A percentile compares a stretch with the other conserved stretches of the same genome.
Evolutionary conservation across 2,329 filamentous ascomycete genomes (phyloP).

Genomic region (Pyrenophora teres): DNA sequence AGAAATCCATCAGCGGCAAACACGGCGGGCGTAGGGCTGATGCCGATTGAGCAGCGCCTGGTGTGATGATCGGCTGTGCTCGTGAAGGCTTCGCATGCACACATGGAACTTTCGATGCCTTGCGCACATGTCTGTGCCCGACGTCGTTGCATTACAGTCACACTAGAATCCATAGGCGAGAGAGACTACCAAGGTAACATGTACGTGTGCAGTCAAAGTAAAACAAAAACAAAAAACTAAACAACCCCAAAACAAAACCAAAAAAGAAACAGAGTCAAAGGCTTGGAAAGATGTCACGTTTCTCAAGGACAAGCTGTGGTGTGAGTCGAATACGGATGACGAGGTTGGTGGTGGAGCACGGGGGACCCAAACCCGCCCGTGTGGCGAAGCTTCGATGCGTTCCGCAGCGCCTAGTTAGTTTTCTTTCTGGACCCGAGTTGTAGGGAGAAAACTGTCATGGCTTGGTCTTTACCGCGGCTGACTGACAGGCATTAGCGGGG

Average conservation of each 20-base stretch:
- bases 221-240: no score
- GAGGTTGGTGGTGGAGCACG: conserved; percentile 8
- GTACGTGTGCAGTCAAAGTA: no score
- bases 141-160: no score
- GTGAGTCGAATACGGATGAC: conserved; percentile 4
- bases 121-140: neutral
- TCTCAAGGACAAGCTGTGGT: conserved; percentile 2
- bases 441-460: conserved; percentile 23
- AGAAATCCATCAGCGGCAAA: conserved; percentile 15
- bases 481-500: conserved; percentile 25
- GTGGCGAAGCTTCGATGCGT: conserved; percentile 35
- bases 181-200: neutral
- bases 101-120: conserved; percentile 8
- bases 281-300: conserved; percentile 3
- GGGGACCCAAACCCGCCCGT: conserved; percentile 21
- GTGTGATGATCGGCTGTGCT: conserved; percentile 12
- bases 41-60: conserved; percentile 18
- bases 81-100: conserved; percentile 11
- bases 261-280: neutral
- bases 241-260: no score
- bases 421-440: conserved; percentile 25
- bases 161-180: neutral
- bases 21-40: conserved; percentile 29
- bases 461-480: conserved; percentile 29
- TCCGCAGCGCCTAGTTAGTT: conserved; percentile 22